Evolutionary conservation across 2,329 filamentous ascomycete species (phyloP).

Genomic region (Arthrobotrys pseudoclavata): DNA sequence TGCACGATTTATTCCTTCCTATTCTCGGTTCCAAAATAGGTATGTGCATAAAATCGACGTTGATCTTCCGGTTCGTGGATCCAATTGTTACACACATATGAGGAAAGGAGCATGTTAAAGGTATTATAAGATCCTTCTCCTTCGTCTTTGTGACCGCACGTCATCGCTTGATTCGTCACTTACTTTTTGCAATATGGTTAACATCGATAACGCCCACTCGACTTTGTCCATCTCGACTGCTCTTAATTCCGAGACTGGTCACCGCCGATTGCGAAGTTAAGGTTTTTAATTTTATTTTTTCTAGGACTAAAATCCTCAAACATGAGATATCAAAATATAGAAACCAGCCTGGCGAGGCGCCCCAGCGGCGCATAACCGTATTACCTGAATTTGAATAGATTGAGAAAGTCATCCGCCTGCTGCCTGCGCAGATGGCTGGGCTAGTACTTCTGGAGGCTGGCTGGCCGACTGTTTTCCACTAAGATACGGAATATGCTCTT

Average conservation of each 20-base stretch:
- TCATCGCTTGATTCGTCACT: not conserved
- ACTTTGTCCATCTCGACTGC: no score
- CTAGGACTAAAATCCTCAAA: not conserved
- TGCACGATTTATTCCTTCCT: not conserved
- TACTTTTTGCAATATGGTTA: not conserved
- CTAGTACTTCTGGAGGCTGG: slow-evolving; percentile 21
- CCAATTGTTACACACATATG: not conserved
- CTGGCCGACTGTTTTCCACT: not conserved
- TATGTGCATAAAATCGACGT: not conserved
- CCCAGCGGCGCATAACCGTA: slow-evolving; percentile 11
- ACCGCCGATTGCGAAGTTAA: not conserved
- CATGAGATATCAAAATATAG: slow-evolving; percentile 7
- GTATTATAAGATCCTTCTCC: not conserved
- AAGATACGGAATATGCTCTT: slow-evolving; percentile 16
- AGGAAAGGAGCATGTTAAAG: not conserved
- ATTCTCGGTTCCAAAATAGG: not conserved
- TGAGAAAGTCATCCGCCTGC: slow-evolving; percentile 18
- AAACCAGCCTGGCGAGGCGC: slow-evolving; percentile 17
- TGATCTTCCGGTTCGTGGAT: no score
- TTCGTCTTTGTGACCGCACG: not conserved
- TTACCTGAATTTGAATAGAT: slow-evolving; percentile 7
- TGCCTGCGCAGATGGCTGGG: slow-evolving; percentile 13
- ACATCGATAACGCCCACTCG: not conserved
- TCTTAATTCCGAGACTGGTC: not conserved
- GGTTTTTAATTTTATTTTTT: not conserved